phyloP scores from a whole-genome alignment of 2,329 filamentous ascomycete genomes.

The Hymenoscyphus scutula region DNA sequence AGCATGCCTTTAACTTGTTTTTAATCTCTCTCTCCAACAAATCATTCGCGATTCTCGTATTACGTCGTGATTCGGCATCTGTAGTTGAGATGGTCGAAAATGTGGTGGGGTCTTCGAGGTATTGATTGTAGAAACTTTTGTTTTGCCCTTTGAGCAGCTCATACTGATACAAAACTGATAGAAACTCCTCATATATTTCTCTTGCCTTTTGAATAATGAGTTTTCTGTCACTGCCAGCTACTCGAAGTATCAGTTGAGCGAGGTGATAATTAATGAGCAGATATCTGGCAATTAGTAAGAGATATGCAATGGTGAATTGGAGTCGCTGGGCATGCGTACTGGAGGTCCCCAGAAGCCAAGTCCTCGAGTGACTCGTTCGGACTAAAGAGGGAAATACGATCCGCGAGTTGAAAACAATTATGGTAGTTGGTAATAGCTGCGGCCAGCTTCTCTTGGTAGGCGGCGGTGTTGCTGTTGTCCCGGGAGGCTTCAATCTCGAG shows the following conservation, averaged over 20 bases:
- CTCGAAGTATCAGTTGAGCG: constrained; percentile 74
- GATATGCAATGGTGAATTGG: background rate
- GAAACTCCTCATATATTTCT: constrained; percentile 72
- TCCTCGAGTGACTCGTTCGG: constrained; percentile 88
- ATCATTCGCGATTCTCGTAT: constrained; percentile 83
- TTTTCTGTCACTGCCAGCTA: constrained; percentile 62
- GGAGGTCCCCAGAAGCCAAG: constrained; percentile 77
- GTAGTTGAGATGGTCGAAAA: constrained; percentile 70
- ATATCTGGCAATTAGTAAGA: constrained; percentile 49
- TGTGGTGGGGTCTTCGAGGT: constrained; percentile 65
- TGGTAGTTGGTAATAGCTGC: constrained; percentile 69
- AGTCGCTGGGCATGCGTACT: constrained; percentile 48
- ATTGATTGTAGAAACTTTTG: constrained; percentile 67
- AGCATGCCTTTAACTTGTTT: constrained; percentile 69
- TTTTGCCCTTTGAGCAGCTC: constrained; percentile 65
- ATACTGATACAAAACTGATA: constrained; percentile 77
- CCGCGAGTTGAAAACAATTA: constrained; percentile 67
- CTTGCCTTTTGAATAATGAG: constrained; percentile 61
- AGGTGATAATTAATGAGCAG: constrained; percentile 74
- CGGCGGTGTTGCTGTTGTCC: constrained; percentile 62
- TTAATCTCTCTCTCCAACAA: constrained; percentile 83
- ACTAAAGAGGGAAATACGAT: constrained; percentile 79
- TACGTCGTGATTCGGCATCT: constrained; percentile 66
- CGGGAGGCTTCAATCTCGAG: constrained; percentile 59
- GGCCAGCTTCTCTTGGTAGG: constrained; percentile 66